A percentile compares a stretch with the other conserved stretches of the same genome.
These are phyloP conservation scores for Pichia sp. DNA, from an alignment of 1,139 yeast genomes.

Conservation along the genomic window DNA sequence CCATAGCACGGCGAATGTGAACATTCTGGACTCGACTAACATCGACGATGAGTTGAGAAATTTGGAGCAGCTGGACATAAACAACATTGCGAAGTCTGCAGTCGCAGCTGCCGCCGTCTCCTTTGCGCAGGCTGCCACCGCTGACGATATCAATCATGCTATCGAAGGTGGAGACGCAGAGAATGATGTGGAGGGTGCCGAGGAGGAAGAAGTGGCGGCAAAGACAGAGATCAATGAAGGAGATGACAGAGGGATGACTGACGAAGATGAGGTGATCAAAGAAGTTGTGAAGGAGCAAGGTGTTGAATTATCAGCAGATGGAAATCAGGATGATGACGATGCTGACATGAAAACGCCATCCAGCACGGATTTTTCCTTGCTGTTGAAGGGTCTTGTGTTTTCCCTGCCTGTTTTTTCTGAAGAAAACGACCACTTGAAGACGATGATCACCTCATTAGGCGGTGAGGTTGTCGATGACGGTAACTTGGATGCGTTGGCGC, in stretches of 20 bases:
- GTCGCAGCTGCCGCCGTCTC: slow-evolving; percentile 13
- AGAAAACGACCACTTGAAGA: slow-evolving; percentile 20
- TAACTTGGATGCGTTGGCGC: slow-evolving; percentile 14
- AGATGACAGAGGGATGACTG: background rate
- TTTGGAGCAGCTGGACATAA: slow-evolving; percentile 14
- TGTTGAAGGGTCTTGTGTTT: slow-evolving; percentile 19
- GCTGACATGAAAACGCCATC: slow-evolving; percentile 9
- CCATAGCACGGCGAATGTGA: background rate
- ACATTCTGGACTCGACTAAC: slow-evolving; percentile 16
- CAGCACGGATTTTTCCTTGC: background rate
- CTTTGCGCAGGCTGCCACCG: slow-evolving; percentile 11
- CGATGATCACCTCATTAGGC: slow-evolving; percentile 23
- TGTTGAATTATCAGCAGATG: background rate
- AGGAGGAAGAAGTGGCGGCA: background rate
- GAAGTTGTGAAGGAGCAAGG: background rate
- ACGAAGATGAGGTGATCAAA: background rate
- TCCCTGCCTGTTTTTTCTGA: slow-evolving; percentile 18
- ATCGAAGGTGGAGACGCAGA: background rate
- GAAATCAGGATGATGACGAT: background rate
- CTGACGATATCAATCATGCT: background rate
- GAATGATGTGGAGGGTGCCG: background rate
- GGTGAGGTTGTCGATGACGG: slow-evolving; percentile 19
- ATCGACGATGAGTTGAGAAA: slow-evolving; percentile 20
- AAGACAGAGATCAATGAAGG: background rate
- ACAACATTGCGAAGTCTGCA: slow-evolving; percentile 14